These are phyloP conservation scores for Penicillium lagena DNA, from an alignment of 495 filamentous ascomycete species.

Conservation along the genomic window DNA sequence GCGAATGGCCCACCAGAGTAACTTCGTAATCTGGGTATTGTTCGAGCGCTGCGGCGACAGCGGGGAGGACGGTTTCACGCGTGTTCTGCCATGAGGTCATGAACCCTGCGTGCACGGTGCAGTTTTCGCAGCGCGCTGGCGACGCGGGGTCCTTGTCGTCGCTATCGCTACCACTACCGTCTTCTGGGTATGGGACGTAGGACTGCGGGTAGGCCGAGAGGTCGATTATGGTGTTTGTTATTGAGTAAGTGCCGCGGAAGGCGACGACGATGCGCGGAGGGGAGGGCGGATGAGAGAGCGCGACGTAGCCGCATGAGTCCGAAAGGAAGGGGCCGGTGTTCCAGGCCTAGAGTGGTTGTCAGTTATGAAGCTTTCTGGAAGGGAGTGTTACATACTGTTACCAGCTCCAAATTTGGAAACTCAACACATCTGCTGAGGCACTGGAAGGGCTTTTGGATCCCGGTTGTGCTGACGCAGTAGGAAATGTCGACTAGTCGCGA, in stretches of 20 bases:
- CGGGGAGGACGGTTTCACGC: constrained; percentile 53
- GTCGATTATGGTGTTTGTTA: constrained; percentile 85
- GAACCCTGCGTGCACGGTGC: constrained; percentile 90
- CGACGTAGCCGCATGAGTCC: constrained; percentile 92
- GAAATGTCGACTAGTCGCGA: constrained; percentile 87
- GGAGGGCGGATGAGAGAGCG: constrained; percentile 63
- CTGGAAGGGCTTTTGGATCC: constrained; percentile 72
- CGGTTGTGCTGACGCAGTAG: constrained; percentile 88
- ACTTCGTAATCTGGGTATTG: constrained; percentile 66
- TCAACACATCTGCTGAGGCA: constrained; percentile 80
- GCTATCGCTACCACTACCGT: constrained; percentile 20
- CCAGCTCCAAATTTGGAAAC: constrained; percentile 70
- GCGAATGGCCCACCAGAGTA: constrained; percentile 79
- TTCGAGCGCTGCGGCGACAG: constrained; percentile 45
- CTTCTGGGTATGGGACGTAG: constrained; percentile 73
- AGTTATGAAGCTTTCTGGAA: neutral
- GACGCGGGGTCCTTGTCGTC: neutral
- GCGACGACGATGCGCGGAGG: constrained; percentile 72
- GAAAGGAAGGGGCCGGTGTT: constrained; percentile 81
- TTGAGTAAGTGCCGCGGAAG: constrained; percentile 89
- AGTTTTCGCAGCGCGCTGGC: constrained; percentile 57
- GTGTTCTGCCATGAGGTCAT: constrained; percentile 74
- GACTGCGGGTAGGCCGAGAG: constrained; percentile 81
- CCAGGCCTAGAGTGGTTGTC: constrained; percentile 54
- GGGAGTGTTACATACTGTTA: constrained; percentile 41